Evolutionary conservation across 108 stramenopile species (phyloP).

Genomic region (Pelagomonas calceolata): DNA sequence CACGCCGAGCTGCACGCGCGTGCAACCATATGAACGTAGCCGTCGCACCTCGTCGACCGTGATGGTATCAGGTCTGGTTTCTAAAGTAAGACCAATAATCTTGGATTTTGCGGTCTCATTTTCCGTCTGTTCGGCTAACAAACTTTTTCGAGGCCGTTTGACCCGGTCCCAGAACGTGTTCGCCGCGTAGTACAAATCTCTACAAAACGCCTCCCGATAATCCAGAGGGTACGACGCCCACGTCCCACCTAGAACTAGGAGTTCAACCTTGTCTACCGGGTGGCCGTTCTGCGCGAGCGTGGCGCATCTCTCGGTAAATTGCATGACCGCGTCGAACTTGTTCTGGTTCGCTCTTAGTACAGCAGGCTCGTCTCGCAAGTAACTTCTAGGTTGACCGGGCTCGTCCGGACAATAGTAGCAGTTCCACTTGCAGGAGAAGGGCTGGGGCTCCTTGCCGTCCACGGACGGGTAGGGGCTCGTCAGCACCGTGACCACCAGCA

Average conservation of each 20-base stretch:
- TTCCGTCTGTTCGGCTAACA: slow-evolving; percentile 22
- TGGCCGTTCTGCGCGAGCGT: slow-evolving; percentile 50
- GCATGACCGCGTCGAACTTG: slow-evolving; percentile 26
- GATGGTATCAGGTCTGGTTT: slow-evolving; percentile 93
- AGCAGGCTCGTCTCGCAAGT: slow-evolving; percentile 36
- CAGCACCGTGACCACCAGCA: slow-evolving; percentile 33
- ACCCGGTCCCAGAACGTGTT: slow-evolving; percentile 23
- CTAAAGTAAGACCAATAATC: slow-evolving; percentile 88
- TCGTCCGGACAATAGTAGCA: slow-evolving; percentile 41
- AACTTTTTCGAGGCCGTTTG: slow-evolving; percentile 6
- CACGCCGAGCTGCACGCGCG: slow-evolving; percentile 93
- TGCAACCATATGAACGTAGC: slow-evolving; percentile 92
- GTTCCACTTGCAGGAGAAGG: slow-evolving; percentile 36
- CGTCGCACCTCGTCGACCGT: slow-evolving; percentile 79
- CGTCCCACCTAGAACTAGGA: slow-evolving; percentile 92
- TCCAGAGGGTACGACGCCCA: slow-evolving; percentile 39
- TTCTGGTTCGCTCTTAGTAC: slow-evolving; percentile 31
- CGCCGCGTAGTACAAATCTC: slow-evolving; percentile 34
- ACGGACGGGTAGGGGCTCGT: slow-evolving; percentile 25
- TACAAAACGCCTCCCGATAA: slow-evolving; percentile 30
- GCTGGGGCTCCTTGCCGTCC: slow-evolving; percentile 22
- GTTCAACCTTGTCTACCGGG: slow-evolving; percentile 84
- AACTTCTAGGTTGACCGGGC: slow-evolving; percentile 30
- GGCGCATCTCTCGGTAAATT: slow-evolving; percentile 21
- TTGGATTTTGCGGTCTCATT: slow-evolving; percentile 24